phyloP scores from a whole-genome alignment of 73 alveolate species.

The Symbiodinium natans region DNA sequence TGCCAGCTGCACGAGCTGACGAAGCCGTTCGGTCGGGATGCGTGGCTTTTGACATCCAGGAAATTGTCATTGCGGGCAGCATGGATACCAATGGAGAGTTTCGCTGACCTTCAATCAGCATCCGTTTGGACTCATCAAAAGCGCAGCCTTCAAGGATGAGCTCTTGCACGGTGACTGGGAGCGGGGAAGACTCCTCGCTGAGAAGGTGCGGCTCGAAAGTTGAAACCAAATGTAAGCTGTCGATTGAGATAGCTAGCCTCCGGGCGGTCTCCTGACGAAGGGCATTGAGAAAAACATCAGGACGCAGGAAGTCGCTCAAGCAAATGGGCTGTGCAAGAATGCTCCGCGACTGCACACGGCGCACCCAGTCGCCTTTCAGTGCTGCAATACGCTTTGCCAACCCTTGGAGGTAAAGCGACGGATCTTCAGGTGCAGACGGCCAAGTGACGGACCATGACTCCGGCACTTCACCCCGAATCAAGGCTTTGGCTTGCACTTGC shows the following conservation, averaged over 20 bases:
- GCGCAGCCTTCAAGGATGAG: constrained; percentile 81
- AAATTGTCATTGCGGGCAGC: constrained; percentile 83
- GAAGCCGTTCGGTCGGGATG: constrained; percentile 88
- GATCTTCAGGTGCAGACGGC: constrained; percentile 92
- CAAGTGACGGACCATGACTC: constrained; percentile 69
- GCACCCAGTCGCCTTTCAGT: constrained; percentile 78
- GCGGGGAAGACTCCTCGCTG: constrained; percentile 76
- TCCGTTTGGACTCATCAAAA: constrained; percentile 71
- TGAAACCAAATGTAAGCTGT: constrained; percentile 78
- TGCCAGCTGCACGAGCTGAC: constrained; percentile 91
- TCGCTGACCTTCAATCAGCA: constrained; percentile 78
- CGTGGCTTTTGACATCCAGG: constrained; percentile 93
- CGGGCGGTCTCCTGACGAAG: constrained; percentile 81
- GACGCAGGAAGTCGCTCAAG: constrained; percentile 78
- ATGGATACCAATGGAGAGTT: constrained; percentile 73
- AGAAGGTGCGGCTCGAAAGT: constrained; percentile 81
- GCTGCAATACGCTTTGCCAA: constrained; percentile 84
- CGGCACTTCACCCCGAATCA: constrained; percentile 86
- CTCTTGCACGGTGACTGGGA: constrained; percentile 91
- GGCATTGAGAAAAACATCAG: constrained; percentile 92
- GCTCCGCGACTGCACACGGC: constrained; percentile 55
- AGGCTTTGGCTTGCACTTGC: constrained; percentile 77
- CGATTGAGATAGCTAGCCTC: constrained; percentile 82
- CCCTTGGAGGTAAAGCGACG: constrained; percentile 78
- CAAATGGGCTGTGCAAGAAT: constrained; percentile 61